Evolutionary conservation across 805 yeast species (phyloP).

Genomic region (Yarrowia sp.): DNA sequence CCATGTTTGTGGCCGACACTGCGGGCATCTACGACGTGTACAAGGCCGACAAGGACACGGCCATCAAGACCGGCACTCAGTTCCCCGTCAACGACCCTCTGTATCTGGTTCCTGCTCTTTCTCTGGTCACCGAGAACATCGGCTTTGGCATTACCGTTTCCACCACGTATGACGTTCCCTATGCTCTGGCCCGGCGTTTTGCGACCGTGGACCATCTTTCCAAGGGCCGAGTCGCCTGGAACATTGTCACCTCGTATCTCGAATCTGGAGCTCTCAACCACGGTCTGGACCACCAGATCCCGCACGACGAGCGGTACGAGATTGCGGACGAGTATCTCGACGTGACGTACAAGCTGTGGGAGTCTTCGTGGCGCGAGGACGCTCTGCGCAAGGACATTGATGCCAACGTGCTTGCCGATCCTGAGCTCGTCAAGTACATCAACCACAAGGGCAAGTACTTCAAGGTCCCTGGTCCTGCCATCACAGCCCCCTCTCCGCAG

Average conservation of each 20-base stretch:
- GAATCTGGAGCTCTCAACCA: constrained; percentile 46
- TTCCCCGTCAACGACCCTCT: constrained; percentile 45
- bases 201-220: constrained; percentile 48
- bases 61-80: constrained; percentile 41
- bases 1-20: constrained; percentile 45
- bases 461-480: constrained; percentile 46
- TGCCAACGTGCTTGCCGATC: constrained; percentile 34
- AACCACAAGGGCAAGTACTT: constrained; percentile 45
- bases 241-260: constrained; percentile 46
- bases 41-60: constrained; percentile 39
- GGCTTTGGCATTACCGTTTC: constrained; percentile 47
- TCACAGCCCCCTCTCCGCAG: constrained; percentile 47
- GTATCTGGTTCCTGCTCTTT: constrained; percentile 45
- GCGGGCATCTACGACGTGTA: constrained; percentile 45
- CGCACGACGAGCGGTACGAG: constrained; percentile 45
- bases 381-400: constrained; percentile 39
- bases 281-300: constrained; percentile 42
- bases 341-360: constrained; percentile 43
- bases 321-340: constrained; percentile 45
- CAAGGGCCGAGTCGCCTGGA: constrained; percentile 50
- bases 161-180: constrained; percentile 47
- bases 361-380: constrained; percentile 50
- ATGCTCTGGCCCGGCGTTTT: constrained; percentile 45
- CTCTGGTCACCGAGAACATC: constrained; percentile 44
- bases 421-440: constrained; percentile 44